A percentile compares a stretch with the other conserved stretches of the same genome.
Conservation (phyloP, 768 basidiomycete species). For the Cystobasidium ongulense region DNA sequence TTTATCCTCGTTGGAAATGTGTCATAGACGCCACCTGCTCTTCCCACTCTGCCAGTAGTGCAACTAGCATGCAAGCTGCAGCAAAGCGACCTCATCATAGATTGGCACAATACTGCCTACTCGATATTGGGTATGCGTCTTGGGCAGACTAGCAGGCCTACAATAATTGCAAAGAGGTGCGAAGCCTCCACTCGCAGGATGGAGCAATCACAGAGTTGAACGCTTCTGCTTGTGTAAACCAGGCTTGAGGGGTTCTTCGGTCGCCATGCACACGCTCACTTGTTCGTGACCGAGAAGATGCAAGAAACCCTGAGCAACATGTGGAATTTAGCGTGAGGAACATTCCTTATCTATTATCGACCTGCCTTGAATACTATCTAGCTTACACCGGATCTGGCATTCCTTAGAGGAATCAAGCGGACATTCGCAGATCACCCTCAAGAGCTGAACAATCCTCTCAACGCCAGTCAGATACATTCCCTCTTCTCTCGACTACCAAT, state of each 20-base stretch:
- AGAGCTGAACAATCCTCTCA: constrained; percentile 59
- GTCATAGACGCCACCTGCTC: constrained; percentile 83
- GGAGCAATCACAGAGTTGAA: not conserved
- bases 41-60: constrained; percentile 81
- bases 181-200: constrained; percentile 36
- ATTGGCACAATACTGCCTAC: constrained; percentile 98
- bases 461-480: constrained; percentile 55
- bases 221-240: not conserved
- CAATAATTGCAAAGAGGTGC: constrained; percentile 66
- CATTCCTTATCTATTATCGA: constrained; percentile 58
- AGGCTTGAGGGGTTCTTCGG: constrained; percentile 85
- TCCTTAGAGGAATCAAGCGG: not conserved
- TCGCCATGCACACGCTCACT: constrained; percentile 68
- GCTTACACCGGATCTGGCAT: not conserved
- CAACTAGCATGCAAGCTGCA: constrained; percentile 61
- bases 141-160: constrained; percentile 61
- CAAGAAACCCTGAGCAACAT: constrained; percentile 58
- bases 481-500: not conserved
- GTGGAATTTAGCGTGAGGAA: constrained; percentile 59
- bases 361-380: not conserved
- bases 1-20: not conserved
- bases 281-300: constrained; percentile 91
- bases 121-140: constrained; percentile 78
- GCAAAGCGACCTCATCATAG: constrained; percentile 82
- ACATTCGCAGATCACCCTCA: not conserved